Evolutionary conservation across 495 filamentous ascomycete genomes (phyloP).

Genomic region (Diplogelasinospora grovesii): DNA sequence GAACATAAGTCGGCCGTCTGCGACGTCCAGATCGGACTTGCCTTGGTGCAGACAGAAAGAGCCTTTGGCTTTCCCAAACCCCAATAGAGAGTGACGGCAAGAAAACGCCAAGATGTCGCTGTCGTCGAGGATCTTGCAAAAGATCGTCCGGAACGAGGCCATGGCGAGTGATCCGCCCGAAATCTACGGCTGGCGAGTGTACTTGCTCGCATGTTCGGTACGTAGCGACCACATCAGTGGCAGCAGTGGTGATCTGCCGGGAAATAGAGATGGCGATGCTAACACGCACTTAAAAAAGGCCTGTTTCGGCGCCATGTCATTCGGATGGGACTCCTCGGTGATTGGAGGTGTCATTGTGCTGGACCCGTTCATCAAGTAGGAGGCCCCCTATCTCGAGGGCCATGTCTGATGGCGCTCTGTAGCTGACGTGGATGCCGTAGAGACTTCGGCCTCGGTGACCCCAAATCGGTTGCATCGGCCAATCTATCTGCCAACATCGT

Average conservation of each 20-base stretch:
- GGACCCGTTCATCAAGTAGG: slow-evolving; percentile 43
- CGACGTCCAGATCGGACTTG: background rate
- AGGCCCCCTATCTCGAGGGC: too few relatives aligned
- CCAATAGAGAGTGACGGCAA: background rate
- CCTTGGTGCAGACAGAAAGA: too few relatives aligned
- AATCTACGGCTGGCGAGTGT: slow-evolving; percentile 76
- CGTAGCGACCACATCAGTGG: slow-evolving; percentile 20
- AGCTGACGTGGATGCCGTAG: too few relatives aligned
- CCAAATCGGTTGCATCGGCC: slow-evolving; percentile 21
- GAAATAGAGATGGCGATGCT: slow-evolving; percentile 7
- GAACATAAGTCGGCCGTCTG: too few relatives aligned
- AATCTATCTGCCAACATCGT: slow-evolving; percentile 44
- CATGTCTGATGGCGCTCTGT: too few relatives aligned
- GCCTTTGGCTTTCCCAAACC: too few relatives aligned
- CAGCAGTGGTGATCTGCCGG: too few relatives aligned
- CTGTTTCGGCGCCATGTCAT: slow-evolving; percentile 73
- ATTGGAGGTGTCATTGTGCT: slow-evolving; percentile 59
- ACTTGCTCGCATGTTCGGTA: slow-evolving; percentile 60
- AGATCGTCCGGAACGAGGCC: slow-evolving; percentile 71
- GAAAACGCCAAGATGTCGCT: slow-evolving; percentile 19
- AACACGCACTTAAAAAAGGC: slow-evolving; percentile 31
- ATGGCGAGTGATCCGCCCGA: slow-evolving; percentile 67
- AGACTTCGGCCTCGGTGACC: slow-evolving; percentile 27
- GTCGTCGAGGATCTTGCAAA: slow-evolving; percentile 42
- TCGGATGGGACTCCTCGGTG: slow-evolving; percentile 59